Conservation (phyloP, 164 flowering plant genomes). For the Magnolia kwangsiensis region DNA sequence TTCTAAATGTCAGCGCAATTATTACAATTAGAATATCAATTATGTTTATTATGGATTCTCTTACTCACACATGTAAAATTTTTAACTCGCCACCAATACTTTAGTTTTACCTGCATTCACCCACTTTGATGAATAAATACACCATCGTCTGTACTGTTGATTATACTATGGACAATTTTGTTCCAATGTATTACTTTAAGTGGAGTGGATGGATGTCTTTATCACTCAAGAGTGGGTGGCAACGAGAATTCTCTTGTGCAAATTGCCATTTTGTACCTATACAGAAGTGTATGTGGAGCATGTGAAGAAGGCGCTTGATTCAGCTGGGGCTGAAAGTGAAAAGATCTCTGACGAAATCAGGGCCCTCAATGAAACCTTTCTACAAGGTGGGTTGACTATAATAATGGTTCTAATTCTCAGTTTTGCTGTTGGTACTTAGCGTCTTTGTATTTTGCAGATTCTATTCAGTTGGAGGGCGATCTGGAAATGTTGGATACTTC, state of each 20-base stretch:
- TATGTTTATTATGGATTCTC: not conserved
- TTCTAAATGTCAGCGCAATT: not conserved
- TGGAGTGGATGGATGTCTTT: not conserved
- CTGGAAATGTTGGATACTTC: slow-evolving; percentile 41
- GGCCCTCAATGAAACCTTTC: slow-evolving; percentile 30
- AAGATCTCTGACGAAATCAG: slow-evolving; percentile 43
- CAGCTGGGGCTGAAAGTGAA: slow-evolving; percentile 36
- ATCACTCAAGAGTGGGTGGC: not conserved
- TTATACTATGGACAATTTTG: not conserved
- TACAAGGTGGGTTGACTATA: slow-evolving; percentile 34
- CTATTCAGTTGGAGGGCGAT: slow-evolving; percentile 36
- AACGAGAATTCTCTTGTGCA: not conserved
- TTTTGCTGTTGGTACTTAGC: not conserved
- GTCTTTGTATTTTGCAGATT: slow-evolving; percentile 34
- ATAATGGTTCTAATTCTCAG: not conserved
- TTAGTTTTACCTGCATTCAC: too few species aligned
- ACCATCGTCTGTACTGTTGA: not conserved
- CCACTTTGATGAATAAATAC: too few species aligned
- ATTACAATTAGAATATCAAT: not conserved
- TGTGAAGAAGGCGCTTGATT: slow-evolving; percentile 38
- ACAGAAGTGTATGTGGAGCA: slow-evolving; percentile 42
- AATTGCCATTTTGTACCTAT: slow-evolving; percentile 6
- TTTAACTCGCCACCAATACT: not conserved
- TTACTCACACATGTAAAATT: not conserved
- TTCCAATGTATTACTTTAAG: not conserved